Conservation (phyloP, 2,329 filamentous ascomycete genomes). For the Xylariaceae sp. region DNA sequence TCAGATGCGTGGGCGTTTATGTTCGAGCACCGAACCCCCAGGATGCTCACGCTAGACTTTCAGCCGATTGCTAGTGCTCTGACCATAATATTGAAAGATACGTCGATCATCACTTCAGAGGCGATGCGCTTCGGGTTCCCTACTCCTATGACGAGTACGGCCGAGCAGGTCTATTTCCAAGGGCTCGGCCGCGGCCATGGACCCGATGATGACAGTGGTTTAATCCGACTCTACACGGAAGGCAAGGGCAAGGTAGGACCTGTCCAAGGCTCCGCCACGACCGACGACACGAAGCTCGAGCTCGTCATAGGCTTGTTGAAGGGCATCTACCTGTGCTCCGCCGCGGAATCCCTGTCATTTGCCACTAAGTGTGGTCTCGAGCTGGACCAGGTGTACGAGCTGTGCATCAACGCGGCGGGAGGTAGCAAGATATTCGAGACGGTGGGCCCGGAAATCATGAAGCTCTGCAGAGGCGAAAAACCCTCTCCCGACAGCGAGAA, state of each 20-base stretch:
- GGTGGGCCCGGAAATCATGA: slow-evolving; percentile 35
- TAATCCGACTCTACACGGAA: slow-evolving; percentile 39
- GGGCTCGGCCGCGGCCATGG: slow-evolving; percentile 54
- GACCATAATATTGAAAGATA: slow-evolving; percentile 58
- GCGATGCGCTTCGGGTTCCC: slow-evolving; percentile 55
- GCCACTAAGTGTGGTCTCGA: slow-evolving; percentile 37
- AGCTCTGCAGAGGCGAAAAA: slow-evolving; percentile 25
- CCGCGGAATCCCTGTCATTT: slow-evolving; percentile 40
- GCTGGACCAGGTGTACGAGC: slow-evolving; percentile 39
- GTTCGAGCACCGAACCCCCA: slow-evolving; percentile 54
- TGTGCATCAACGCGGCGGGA: slow-evolving; percentile 43
- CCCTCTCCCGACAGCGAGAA: slow-evolving; percentile 14
- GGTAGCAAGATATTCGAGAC: slow-evolving; percentile 35
- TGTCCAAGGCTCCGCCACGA: too few species aligned
- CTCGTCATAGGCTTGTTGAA: slow-evolving; percentile 36
- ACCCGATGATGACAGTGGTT: slow-evolving; percentile 38
- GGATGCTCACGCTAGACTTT: slow-evolving; percentile 49
- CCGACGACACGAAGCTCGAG: slow-evolving; percentile 28
- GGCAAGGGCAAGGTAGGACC: slow-evolving; percentile 12
- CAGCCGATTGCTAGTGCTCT: slow-evolving; percentile 54
- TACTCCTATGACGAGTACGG: slow-evolving; percentile 55
- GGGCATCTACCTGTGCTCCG: slow-evolving; percentile 40
- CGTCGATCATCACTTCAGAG: slow-evolving; percentile 63
- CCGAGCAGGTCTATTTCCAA: slow-evolving; percentile 62
- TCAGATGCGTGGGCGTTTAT: slow-evolving; percentile 56